Evolutionary conservation across 1,284 basidiomycete genomes (phyloP), one percentile per base, ranked within the genome.

Genomic region (Rhodotorula glutinis): DNA sequence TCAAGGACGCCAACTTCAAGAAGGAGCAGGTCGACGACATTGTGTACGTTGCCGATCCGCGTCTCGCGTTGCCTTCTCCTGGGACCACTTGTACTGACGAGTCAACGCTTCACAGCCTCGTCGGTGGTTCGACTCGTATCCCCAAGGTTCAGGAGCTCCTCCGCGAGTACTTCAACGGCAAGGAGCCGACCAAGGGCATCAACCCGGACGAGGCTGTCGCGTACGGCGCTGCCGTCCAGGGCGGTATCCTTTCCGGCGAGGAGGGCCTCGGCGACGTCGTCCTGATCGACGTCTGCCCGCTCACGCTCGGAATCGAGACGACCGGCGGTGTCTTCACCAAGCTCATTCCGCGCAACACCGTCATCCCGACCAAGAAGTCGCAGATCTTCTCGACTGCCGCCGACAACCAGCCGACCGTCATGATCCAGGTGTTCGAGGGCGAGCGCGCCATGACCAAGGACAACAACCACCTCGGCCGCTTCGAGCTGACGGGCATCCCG

Each of bases 151-250:
- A 97, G 79, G 89, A 94, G 78, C 89, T 98, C 77, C 86, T 98
- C 79, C 91, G 91, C 82, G 91, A 94, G 78, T 94, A 86, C 84
- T 95, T 95, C 79, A 77, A 80, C 73, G 88, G 90, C 79, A 94
- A 91, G 83, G 92, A 94, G 79, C 80, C 79, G 65, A 80, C 80
- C 77, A 81, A 81, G 77, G 79, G 79, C 80, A 98, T 98, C 86
- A 98, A 98, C 88, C 96, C 96, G 71, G 95, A 98, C 77, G 96
- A 99, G 84, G 96, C 96, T 69, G 92, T 95, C 73, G 92, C 95
- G 55, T 96, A 94, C 77, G 94, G 94, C 83, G 94, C 94, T 65
- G 92, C 94, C 71, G 92, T 98, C 76, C 94, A 98, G 82, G 95
- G 91, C 82, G 94, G 92, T 85, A 96, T 99, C 76, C 89, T 98